Conservation (phyloP, 805 yeast genomes). For the Tetrapisispora nanseiensis region DNA sequence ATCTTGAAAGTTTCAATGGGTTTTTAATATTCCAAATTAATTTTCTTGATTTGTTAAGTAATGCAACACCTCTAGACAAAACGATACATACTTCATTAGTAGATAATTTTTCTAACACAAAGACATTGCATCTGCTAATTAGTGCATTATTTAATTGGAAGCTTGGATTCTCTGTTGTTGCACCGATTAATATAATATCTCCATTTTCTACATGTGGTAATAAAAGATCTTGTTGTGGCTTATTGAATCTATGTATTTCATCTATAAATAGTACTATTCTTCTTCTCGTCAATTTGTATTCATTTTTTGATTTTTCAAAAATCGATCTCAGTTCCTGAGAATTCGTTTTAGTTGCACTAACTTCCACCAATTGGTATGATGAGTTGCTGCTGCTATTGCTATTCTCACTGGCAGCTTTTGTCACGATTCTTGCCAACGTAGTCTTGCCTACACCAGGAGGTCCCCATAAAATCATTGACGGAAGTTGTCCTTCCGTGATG, state of each 20-base stretch:
- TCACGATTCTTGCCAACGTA: slow-evolving; percentile 55
- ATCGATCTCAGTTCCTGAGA: slow-evolving; percentile 52
- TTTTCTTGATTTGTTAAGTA: slow-evolving; percentile 51
- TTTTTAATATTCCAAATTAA: slow-evolving; percentile 31
- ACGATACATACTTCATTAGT: slow-evolving; percentile 42
- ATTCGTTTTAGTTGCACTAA: slow-evolving; percentile 69
- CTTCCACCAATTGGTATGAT: slow-evolving; percentile 51
- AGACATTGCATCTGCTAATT: slow-evolving; percentile 73
- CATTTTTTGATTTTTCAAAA: slow-evolving; percentile 35
- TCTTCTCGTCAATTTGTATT: slow-evolving; percentile 34
- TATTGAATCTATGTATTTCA: slow-evolving; percentile 83
- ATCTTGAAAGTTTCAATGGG: slow-evolving; percentile 43
- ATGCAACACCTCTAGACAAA: slow-evolving; percentile 46
- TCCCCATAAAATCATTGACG: slow-evolving; percentile 88
- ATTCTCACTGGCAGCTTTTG: slow-evolving; percentile 18
- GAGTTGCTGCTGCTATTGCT: neutral
- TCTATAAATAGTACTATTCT: slow-evolving; percentile 75
- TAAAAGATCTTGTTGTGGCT: slow-evolving; percentile 80
- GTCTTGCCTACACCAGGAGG: slow-evolving; percentile 94
- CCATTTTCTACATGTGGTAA: slow-evolving; percentile 82
- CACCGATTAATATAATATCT: slow-evolving; percentile 73
- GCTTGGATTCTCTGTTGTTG: slow-evolving; percentile 95
- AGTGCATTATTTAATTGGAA: slow-evolving; percentile 75
- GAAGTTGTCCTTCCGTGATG: slow-evolving; percentile 50
- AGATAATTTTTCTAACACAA: slow-evolving; percentile 49